Evolutionary conservation across 2,329 filamentous ascomycete species (phyloP), one percentile per base, ranked within the genome.

Genomic region (Colletotrichum ledebouriae): DNA sequence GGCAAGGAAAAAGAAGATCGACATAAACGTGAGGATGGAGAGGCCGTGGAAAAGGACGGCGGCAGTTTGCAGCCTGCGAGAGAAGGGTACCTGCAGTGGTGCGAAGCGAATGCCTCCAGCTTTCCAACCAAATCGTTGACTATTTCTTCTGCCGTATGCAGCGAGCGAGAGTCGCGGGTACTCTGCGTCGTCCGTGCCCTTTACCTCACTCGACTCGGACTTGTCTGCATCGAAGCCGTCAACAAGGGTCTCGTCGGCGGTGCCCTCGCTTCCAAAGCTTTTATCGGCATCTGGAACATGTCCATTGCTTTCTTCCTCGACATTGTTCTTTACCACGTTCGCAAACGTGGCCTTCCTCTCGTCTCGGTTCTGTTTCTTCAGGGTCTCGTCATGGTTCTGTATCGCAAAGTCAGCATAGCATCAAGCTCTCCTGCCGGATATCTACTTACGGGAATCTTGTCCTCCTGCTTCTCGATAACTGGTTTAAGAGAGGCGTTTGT

Each of bases 1-100:
- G 80, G 94, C 97, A 39, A 94, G 88, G 76, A 97, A 92, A 83
- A 97, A 97, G 84, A 98, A 98, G 66, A 90, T 78, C 5, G 93
- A 92, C 5, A 97, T 85, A 73, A 88, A 86, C 25, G 88, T 80
- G n/a, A 88, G 87, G 70, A 94, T 91, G 63, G 87, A 89, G 72
- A 93, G 85, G 70, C 89, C 92, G 78, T 94, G 92, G 73, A 89
- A 86, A 9, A 94, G 82, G 12, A 94, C 92, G 4, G 95, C 87
- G 42, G 94, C 87, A 3, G 94, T 96, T 79, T 95, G 92, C 53
- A 93, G 79, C 29, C 92, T 88, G 49, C 92, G 87, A 73, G 87
- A 86, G 56, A 93, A 82, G 2, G 92, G 92, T 22, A 94, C 86
- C 67, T 90, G 90, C 71, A 93, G 82, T 15, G 95, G 95, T 6